Evolutionary conservation across 2,329 filamentous ascomycete species (phyloP).

Genomic region (Aspergillus ochraceus): DNA sequence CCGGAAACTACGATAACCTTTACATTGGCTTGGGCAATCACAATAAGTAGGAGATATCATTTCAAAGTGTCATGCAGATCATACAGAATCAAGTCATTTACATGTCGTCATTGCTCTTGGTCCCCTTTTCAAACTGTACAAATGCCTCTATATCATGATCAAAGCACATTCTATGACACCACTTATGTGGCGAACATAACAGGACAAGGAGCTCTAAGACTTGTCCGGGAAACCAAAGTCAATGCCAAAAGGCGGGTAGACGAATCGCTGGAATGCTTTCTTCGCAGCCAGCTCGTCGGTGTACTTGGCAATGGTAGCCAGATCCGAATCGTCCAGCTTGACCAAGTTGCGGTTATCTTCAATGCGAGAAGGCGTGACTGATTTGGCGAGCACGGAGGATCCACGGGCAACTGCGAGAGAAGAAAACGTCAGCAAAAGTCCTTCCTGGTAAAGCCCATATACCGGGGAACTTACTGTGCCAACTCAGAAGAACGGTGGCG

Average conservation of each 20-base stretch:
- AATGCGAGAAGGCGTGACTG: conserved; percentile 42
- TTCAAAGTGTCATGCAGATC: not conserved
- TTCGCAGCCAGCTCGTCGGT: conserved; percentile 33
- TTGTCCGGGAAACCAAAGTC: conserved; percentile 75
- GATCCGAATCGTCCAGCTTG: conserved; percentile 38
- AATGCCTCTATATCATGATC: not conserved
- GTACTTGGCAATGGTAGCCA: conserved; percentile 40
- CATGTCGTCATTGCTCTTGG: not conserved
- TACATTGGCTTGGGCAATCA: not conserved
- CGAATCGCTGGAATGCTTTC: conserved; percentile 49
- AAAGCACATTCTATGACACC: not conserved
- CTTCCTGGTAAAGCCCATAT: not conserved
- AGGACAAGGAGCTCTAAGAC: conserved; percentile 17
- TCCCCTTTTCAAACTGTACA: not conserved
- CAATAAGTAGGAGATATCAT: not conserved
- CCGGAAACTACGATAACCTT: not conserved
- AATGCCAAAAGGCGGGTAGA: conserved; percentile 68
- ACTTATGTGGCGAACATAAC: not conserved
- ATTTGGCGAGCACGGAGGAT: conserved; percentile 44
- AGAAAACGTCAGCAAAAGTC: not conserved
- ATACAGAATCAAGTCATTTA: not conserved
- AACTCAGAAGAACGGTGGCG: conserved; percentile 44
- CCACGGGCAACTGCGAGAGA: conserved; percentile 36
- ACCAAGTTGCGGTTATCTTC: conserved; percentile 42
- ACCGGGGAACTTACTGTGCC: conserved; percentile 37